Conservation (phyloP, 768 basidiomycete species). For the Hemileccinum rubropunctum region DNA sequence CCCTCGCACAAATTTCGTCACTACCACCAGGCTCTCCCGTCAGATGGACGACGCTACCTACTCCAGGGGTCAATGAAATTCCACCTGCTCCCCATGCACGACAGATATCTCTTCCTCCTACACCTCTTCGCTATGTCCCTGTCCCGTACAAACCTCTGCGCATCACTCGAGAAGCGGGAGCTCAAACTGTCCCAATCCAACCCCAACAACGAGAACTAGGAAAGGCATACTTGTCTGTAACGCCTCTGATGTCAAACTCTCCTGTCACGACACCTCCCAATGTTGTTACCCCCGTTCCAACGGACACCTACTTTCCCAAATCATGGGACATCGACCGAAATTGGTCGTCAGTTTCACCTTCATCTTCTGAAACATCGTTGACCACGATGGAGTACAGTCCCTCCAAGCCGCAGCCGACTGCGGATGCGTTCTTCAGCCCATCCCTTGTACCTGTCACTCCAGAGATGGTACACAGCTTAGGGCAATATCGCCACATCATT, state of each 20-base stretch:
- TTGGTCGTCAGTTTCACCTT: slow-evolving; percentile 37
- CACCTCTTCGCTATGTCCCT: slow-evolving; percentile 24
- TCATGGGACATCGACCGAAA: slow-evolving; percentile 70
- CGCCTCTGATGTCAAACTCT: slow-evolving; percentile 77
- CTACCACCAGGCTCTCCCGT: slow-evolving; percentile 34
- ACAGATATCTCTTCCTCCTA: slow-evolving; percentile 47
- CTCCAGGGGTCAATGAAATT: slow-evolving; percentile 59
- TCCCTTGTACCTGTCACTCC: slow-evolving; percentile 64
- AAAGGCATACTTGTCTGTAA: slow-evolving; percentile 54
- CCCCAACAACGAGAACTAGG: slow-evolving; percentile 11
- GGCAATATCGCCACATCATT: slow-evolving; percentile 68
- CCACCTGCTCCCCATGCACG: slow-evolving; percentile 60
- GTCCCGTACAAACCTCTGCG: slow-evolving; percentile 15
- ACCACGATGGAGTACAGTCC: slow-evolving; percentile 21
- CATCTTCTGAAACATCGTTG: slow-evolving; percentile 23
- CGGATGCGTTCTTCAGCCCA: slow-evolving; percentile 53
- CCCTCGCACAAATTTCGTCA: slow-evolving; percentile 30
- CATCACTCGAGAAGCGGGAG: slow-evolving; percentile 16
- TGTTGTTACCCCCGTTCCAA: slow-evolving; percentile 52
- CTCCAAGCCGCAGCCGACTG: slow-evolving; percentile 11
- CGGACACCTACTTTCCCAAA: slow-evolving; percentile 78
- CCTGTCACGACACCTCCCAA: slow-evolving; percentile 77
- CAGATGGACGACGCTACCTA: slow-evolving; percentile 53
- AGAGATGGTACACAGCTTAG: slow-evolving; percentile 62
- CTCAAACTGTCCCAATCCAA: slow-evolving; percentile 23